These are phyloP conservation scores for Aegilops speltoides DNA, from an alignment of 176 grass and related monocot species.

Conservation along the genomic window DNA sequence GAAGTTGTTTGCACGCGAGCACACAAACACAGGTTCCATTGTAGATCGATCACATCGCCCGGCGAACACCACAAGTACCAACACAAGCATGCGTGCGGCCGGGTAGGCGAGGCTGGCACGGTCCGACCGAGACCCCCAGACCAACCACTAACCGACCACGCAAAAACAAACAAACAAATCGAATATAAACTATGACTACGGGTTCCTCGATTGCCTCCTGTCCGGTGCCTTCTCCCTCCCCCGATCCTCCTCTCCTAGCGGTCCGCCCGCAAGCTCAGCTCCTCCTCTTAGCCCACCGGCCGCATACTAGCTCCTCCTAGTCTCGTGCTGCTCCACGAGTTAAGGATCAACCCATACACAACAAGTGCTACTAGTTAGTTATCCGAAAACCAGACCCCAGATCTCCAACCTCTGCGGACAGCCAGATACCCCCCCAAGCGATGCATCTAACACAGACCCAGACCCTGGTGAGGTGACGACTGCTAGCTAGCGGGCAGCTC, in stretches of 20 bases:
- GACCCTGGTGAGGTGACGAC: not conserved
- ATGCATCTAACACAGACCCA: conserved; percentile 1
- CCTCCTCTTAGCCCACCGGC: not conserved
- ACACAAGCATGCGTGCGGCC: no score
- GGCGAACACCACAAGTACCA: no score
- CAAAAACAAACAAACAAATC: not conserved
- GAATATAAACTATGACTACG: not conserved
- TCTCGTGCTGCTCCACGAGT: not conserved
- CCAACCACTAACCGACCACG: not conserved
- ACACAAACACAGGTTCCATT: no score
- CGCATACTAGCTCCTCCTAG: not conserved
- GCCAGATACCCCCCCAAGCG: not conserved
- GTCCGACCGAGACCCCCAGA: not conserved
- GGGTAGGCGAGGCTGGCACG: no score
- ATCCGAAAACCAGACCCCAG: not conserved
- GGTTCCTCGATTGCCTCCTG: not conserved
- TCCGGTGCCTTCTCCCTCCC: not conserved
- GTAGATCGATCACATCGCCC: no score
- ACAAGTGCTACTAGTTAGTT: not conserved
- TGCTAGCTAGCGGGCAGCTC: not conserved
- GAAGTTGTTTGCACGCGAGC: not conserved
- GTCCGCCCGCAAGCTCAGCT: not conserved
- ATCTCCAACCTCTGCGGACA: not conserved
- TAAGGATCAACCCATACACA: not conserved
- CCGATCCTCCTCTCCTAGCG: not conserved